Conservation (phyloP, 2,329 filamentous ascomycete species). For the Trichoderma sp. region DNA sequence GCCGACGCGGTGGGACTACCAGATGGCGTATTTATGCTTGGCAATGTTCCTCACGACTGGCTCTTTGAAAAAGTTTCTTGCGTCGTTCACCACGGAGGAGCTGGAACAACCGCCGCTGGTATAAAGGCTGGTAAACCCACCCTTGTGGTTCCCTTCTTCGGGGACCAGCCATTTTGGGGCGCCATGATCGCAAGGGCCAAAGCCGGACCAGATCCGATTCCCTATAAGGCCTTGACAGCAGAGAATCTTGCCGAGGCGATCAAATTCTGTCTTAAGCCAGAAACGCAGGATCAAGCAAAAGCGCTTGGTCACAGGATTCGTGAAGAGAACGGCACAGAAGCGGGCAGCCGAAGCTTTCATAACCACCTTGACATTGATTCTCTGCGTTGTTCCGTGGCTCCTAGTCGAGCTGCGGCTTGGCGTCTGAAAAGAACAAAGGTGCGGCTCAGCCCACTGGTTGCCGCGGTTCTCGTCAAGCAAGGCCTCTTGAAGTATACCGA, state of each 20-base stretch:
- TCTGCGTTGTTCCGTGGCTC: slow-evolving; percentile 71
- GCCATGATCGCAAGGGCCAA: slow-evolving; percentile 73
- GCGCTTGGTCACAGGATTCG: slow-evolving; percentile 67
- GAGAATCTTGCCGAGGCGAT: slow-evolving; percentile 70
- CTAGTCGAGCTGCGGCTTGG: slow-evolving; percentile 74
- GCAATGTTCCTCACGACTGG: slow-evolving; percentile 88
- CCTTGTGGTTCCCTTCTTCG: slow-evolving; percentile 84
- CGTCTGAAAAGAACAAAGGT: slow-evolving; percentile 69
- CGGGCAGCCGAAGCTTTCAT: slow-evolving; percentile 71
- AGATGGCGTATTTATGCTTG: slow-evolving; percentile 78
- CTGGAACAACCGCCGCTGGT: slow-evolving; percentile 86
- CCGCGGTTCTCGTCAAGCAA: slow-evolving; percentile 67
- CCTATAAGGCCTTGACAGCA: slow-evolving; percentile 67
- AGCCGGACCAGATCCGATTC: slow-evolving; percentile 72
- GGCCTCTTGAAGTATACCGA: slow-evolving; percentile 69
- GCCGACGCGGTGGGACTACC: slow-evolving; percentile 71
- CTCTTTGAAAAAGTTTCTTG: slow-evolving; percentile 79
- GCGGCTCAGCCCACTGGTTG: slow-evolving; percentile 72
- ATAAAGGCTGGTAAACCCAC: slow-evolving; percentile 80
- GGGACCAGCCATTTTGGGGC: slow-evolving; percentile 84
- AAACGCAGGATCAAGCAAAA: slow-evolving; percentile 59
- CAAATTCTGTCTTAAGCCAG: slow-evolving; percentile 59
- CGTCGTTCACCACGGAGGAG: slow-evolving; percentile 86
- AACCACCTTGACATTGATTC: slow-evolving; percentile 67
- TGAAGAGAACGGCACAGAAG: slow-evolving; percentile 65